These are phyloP conservation scores for Lachancea sp. DNA, from an alignment of 805 yeast species.

Conservation along the genomic window DNA sequence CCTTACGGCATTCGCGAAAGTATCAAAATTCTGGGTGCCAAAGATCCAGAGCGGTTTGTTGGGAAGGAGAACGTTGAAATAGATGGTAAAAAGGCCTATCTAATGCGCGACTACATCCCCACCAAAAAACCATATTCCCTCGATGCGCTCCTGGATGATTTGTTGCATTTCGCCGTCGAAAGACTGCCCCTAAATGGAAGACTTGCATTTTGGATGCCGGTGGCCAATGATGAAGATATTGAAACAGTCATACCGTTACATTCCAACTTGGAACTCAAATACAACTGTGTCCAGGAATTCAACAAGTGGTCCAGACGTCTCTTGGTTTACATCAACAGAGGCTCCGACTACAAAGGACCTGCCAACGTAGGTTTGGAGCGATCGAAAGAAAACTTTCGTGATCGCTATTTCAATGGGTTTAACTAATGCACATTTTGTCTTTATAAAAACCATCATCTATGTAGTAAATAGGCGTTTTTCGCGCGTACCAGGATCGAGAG, in stretches of 20 bases:
- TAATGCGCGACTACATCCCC: conserved; percentile 78
- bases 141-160: conserved; percentile 69
- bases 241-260: conserved; percentile 74
- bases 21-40: conserved; percentile 84
- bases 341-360: conserved; percentile 46
- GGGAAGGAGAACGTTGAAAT: conserved; percentile 73
- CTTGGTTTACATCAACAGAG: conserved; percentile 69
- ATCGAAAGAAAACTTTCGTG: conserved; percentile 57
- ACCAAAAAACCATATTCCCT: conserved; percentile 88
- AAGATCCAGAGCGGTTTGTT: conserved; percentile 55
- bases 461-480: not conserved
- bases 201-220: conserved; percentile 93
- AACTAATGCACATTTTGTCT: conserved; percentile 19
- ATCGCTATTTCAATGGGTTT: conserved; percentile 69
- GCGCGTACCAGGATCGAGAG: too few relatives aligned
- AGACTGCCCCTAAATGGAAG: conserved; percentile 72
- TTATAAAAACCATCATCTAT: not conserved
- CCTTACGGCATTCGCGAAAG: conserved; percentile 98
- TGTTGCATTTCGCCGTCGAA: conserved; percentile 63
- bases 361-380: conserved; percentile 40
- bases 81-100: conserved; percentile 70
- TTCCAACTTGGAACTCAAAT: conserved; percentile 58
- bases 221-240: conserved; percentile 79
- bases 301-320: conserved; percentile 90
- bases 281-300: conserved; percentile 79